phyloP scores from a whole-genome alignment of 176 grass and related monocot species.

The Oryza punctata region DNA sequence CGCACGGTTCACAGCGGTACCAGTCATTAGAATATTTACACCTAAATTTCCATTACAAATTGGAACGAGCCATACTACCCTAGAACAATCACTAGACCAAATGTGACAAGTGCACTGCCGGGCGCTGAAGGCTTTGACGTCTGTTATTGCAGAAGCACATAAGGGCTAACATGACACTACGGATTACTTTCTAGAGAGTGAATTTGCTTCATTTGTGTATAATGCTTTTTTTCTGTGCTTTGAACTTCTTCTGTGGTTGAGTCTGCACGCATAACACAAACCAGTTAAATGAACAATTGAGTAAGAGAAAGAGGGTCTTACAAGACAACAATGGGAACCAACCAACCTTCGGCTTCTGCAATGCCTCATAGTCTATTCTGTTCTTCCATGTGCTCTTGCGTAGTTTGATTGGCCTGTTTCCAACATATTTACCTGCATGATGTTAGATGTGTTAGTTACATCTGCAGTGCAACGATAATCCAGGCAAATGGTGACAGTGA shows the following conservation, averaged over 20 bases:
- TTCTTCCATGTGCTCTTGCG: slow-evolving; percentile 84
- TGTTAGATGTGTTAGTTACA: slow-evolving; percentile 23
- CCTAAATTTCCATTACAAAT: not conserved
- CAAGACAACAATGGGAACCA: not conserved
- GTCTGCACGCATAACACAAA: slow-evolving; percentile 30
- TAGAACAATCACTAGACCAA: not conserved
- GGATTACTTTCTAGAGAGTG: not conserved
- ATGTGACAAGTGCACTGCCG: not conserved
- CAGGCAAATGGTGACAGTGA: not conserved
- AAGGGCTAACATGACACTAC: not conserved
- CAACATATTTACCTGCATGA: slow-evolving; percentile 83
- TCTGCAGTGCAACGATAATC: not conserved
- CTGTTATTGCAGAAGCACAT: not conserved
- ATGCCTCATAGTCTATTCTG: slow-evolving; percentile 64
- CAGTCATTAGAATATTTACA: slow-evolving; percentile 23
- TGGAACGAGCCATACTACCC: not conserved
- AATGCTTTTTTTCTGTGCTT: slow-evolving; percentile 59
- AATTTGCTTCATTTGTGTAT: slow-evolving; percentile 60
- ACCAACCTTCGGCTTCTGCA: slow-evolving; percentile 70
- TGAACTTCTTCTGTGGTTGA: slow-evolving; percentile 59
- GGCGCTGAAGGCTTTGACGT: not conserved
- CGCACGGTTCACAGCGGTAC: not conserved
- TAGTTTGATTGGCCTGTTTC: slow-evolving; percentile 83
- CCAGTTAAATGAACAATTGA: not conserved
- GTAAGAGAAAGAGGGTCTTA: not conserved